phyloP scores from a whole-genome alignment of 179 eudicot species.

The Pouteria campechiana region DNA sequence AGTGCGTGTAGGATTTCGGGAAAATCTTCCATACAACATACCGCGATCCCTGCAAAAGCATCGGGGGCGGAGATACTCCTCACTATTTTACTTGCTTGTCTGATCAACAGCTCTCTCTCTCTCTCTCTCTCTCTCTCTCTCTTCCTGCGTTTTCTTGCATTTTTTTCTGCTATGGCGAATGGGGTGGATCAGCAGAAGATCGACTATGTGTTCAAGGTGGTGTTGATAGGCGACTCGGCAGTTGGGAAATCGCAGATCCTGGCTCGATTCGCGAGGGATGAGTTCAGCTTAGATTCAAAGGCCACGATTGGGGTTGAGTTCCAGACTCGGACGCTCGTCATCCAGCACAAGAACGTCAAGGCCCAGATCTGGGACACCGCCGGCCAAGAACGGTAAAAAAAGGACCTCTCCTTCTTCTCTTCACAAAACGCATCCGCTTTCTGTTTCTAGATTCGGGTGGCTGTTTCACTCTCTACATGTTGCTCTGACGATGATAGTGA shows the following conservation, averaged over 20 bases:
- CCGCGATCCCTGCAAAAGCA: too few relatives aligned
- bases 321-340: constrained; percentile 48
- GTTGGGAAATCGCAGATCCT: constrained; percentile 60
- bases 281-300: constrained; percentile 57
- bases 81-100: too few relatives aligned
- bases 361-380: constrained; percentile 86
- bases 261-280: constrained; percentile 49
- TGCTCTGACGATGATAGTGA: neutral
- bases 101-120: too few relatives aligned
- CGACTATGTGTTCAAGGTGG: constrained; percentile 60
- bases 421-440: neutral
- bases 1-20: too few relatives aligned
- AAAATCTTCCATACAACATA: too few relatives aligned
- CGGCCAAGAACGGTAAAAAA: constrained; percentile 51
- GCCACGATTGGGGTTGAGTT: constrained; percentile 68
- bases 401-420: neutral
- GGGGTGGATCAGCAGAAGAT: too few relatives aligned
- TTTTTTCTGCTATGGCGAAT: too few relatives aligned
- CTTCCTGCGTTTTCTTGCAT: too few relatives aligned
- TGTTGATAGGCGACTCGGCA: constrained; percentile 57
- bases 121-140: too few relatives aligned
- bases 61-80: too few relatives aligned
- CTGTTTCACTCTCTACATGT: neutral
- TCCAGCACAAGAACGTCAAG: constrained; percentile 42
- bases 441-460: neutral